Evolutionary conservation across 768 basidiomycete species (phyloP).

Genomic region (Pleurotus djamor): DNA sequence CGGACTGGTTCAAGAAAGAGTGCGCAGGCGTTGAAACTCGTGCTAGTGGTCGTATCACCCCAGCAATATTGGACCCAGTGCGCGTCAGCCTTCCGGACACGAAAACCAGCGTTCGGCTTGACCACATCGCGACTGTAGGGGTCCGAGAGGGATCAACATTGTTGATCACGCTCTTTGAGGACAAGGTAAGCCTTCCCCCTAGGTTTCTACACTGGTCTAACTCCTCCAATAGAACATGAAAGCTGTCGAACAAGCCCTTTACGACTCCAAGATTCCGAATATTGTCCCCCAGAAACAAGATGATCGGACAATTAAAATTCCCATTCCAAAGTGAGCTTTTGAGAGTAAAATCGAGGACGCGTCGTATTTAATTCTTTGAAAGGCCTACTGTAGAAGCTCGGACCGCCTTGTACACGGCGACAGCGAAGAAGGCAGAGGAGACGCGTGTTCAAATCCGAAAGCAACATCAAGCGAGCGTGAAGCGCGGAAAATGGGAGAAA

Average conservation of each 20-base stretch:
- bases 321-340: slow-evolving; percentile 68
- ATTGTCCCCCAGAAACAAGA: slow-evolving; percentile 74
- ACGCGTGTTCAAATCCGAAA: slow-evolving; percentile 74
- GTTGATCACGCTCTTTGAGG: slow-evolving; percentile 76
- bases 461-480: slow-evolving; percentile 62
- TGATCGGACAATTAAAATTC: slow-evolving; percentile 69
- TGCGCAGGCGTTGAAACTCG: slow-evolving; percentile 71
- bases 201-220: background rate
- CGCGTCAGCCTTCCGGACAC: slow-evolving; percentile 49
- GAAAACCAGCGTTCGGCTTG: slow-evolving; percentile 37
- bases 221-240: slow-evolving; percentile 64
- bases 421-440: slow-evolving; percentile 71
- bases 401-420: slow-evolving; percentile 47
- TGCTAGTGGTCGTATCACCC: slow-evolving; percentile 75
- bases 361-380: background rate
- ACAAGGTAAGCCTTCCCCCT: slow-evolving; percentile 50
- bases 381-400: slow-evolving; percentile 81
- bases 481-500: slow-evolving; percentile 68
- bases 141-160: slow-evolving; percentile 75
- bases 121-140: slow-evolving; percentile 79
- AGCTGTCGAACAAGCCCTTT: slow-evolving; percentile 70
- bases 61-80: slow-evolving; percentile 67
- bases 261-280: slow-evolving; percentile 71
- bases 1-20: slow-evolving; percentile 80
- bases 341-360: background rate